Evolutionary conservation across 805 yeast genomes (phyloP).

Genomic region (Komagataella ulmi): DNA sequence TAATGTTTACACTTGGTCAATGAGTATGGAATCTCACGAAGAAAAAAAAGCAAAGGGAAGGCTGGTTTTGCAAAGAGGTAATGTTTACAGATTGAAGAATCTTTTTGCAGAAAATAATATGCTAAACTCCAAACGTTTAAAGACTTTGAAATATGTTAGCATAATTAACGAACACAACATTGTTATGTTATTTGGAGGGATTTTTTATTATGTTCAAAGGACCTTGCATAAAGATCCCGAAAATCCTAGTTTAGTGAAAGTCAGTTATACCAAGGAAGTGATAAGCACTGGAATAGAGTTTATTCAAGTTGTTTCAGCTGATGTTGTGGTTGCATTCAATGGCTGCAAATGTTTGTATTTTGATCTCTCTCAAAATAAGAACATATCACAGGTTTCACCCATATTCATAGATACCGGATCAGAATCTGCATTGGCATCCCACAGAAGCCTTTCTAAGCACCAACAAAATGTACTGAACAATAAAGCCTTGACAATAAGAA

Average conservation of each 20-base stretch:
- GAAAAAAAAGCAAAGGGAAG: neutral
- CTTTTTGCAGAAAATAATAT: neutral
- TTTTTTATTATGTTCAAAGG: neutral
- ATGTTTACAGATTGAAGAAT: slow-evolving; percentile 7
- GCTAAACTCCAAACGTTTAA: neutral
- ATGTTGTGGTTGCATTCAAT: slow-evolving; percentile 17
- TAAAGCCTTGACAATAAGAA: slow-evolving; percentile 5
- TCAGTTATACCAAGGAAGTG: slow-evolving; percentile 10
- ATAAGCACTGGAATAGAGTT: slow-evolving; percentile 18
- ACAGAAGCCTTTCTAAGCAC: neutral
- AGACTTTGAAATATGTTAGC: neutral
- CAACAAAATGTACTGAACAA: neutral
- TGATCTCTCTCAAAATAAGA: slow-evolving; percentile 11
- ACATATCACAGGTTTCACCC: slow-evolving; percentile 13
- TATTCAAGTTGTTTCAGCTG: slow-evolving; percentile 4
- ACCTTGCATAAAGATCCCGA: neutral
- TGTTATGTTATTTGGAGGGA: neutral
- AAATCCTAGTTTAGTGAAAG: slow-evolving; percentile 5
- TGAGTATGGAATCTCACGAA: slow-evolving; percentile 3
- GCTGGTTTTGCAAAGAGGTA: slow-evolving; percentile 10
- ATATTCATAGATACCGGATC: slow-evolving; percentile 17
- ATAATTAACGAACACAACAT: neutral
- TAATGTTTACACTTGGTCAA: slow-evolving; percentile 21
- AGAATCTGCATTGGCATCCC: slow-evolving; percentile 4
- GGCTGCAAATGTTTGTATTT: slow-evolving; percentile 18